Evolutionary conservation across 2,329 filamentous ascomycete species (phyloP).

Genomic region (Pseudonectria buxi): DNA sequence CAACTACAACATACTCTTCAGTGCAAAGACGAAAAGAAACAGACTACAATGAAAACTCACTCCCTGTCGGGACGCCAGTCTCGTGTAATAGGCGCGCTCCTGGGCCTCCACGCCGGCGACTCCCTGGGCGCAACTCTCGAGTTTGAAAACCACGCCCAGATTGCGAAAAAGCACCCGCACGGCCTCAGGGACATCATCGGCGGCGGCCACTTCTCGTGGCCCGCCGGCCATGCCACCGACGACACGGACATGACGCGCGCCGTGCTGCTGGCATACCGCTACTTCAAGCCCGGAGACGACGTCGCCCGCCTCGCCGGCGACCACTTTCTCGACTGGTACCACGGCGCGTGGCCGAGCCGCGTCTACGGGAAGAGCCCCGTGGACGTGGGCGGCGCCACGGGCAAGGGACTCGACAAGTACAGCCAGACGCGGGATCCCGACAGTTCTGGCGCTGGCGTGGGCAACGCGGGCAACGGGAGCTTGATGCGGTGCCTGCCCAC

Average conservation of each 20-base stretch:
- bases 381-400: conserved; percentile 37
- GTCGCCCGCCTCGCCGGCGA: conserved; percentile 29
- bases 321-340: conserved; percentile 35
- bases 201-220: conserved; percentile 37
- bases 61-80: conserved; percentile 14
- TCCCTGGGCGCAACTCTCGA: conserved; percentile 40
- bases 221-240: conserved; percentile 38
- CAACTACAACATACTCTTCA: too few species aligned
- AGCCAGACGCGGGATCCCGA: conserved; percentile 21
- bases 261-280: conserved; percentile 37
- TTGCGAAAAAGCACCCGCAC: conserved; percentile 28
- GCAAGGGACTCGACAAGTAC: conserved; percentile 26
- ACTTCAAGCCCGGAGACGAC: conserved; percentile 17
- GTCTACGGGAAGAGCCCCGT: conserved; percentile 23
- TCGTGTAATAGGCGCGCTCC: conserved; percentile 35
- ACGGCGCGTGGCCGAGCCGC: conserved; percentile 37
- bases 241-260: conserved; percentile 42
- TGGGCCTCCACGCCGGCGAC: conserved; percentile 41
- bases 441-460: conserved; percentile 30
- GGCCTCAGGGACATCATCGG: conserved; percentile 37
- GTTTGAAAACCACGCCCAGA: conserved; percentile 30
- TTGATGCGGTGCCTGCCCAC: conserved; percentile 43
- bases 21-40: too few species aligned
- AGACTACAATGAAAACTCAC: too few species aligned
- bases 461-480: conserved; percentile 37